Evolutionary conservation across 192 early-diverging fungal genomes (phyloP), one percentile per base, ranked within the genome.

Genomic region (Physocladia obscura): DNA sequence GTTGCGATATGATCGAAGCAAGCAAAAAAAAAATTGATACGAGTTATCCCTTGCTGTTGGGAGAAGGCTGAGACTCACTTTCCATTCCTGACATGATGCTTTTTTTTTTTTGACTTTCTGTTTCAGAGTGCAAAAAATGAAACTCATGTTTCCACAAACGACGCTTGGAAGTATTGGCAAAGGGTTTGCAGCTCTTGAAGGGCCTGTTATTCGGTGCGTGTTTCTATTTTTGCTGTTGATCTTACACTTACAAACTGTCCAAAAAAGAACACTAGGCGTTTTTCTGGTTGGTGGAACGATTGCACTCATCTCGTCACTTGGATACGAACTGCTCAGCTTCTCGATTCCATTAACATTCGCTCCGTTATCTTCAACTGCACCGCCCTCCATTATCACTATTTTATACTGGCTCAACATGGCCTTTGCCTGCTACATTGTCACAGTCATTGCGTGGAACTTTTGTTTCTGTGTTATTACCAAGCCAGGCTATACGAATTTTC

Each of bases 371-470:
- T n/a, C n/a, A n/a, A n/a, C n/a, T n/a, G 32, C 51, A n/a, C 21
- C 22, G 19, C 13, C 21, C 8, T n/a, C 62, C 11, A 49, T 51
- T 19, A n/a, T n/a, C 8, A 35, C 64, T 15, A 4, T 55, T 8
- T 2, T 67, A 15, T 13, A n/a, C 47, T 62, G 57, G 57, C 3
- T 71, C n/a, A 44, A 71, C 57, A 50, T n/a, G 15, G 31, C 63
- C 38, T 73, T 73, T 69, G 40, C 49, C 4, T 15, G 70, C 47
- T 78, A 74, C 31, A 49, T 82, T 49, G 44, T 82, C 3, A 31
- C 57, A n/a, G 55, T 69, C 49, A 74, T 79, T 22, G 40, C 49
- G 1, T 76, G 78, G 51, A 78, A 82, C 55, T 82, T 79, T 52
- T 64, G 40, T 38, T 54, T 76, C 62, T 70, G 69, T n/a, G 73